Evolutionary conservation across 2,329 filamentous ascomycete genomes (phyloP), one percentile per base, ranked within the genome.

Genomic region (Daldinia eschscholtzii): DNA sequence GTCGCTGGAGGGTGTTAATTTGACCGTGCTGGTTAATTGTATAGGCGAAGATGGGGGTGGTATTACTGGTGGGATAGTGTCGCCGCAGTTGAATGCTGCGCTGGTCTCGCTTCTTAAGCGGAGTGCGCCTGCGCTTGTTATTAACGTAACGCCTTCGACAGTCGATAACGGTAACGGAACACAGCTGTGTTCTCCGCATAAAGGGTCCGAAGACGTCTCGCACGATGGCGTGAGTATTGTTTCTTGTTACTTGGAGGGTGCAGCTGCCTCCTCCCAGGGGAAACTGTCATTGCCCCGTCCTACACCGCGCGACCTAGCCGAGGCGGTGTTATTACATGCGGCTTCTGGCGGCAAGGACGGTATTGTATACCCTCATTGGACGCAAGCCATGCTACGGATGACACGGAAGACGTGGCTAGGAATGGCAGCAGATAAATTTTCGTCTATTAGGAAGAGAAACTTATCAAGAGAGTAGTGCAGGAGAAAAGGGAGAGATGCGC

Each of bases 1-100:
- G 15, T 64, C 62, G 3, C 52, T 76, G 73, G 69, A 77, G 1
- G 75, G 71, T 20, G 72, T 82, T 7, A 75, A 82, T 57, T 74
- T 89, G 41, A 85, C 82, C 0, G 73, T 88, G 2, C 76, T 88
- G 23, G 74, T 88, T 65, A 87, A 87, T 73, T 87, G 86, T 75
- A 81, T 85, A 72, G 13, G 56, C 2, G 39, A 13, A 12, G 35
- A 57, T 2, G 30, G 30, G 5, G 15, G 33, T 6, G 10, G 30
- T 23, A 23, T 23, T 9, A 13, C 20, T n/a, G n/a, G 2, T 13
- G 26, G n/a, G 9, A 75, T 67, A 10, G 63, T 59, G 12, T 70
- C 73, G 52, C 70, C 65, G 13, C 39, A 70, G 3, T 67, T 76
- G 3, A 65, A 69, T 3, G 65, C 71, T 1, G 53, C 72, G 9